Percentiles rank a stretch among this genome's conserved stretches.
Conservation (phyloP, 2,329 filamentous ascomycete genomes). For the Fusarium setosum region DNA sequence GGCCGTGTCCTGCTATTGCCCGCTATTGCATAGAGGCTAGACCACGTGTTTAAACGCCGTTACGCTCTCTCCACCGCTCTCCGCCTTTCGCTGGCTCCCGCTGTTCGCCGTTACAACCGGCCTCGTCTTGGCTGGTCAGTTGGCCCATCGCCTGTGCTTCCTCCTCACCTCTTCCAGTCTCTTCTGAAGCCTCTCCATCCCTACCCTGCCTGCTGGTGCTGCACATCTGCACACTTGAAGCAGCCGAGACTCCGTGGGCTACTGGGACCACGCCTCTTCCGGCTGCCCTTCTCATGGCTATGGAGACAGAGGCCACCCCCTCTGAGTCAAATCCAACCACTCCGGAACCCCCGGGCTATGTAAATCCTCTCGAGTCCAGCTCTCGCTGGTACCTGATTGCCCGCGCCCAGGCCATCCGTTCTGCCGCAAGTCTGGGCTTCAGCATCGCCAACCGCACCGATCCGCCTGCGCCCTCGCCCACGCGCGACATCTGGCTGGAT, state of each 20-base stretch:
- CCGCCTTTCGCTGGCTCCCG: not conserved
- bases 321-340: constrained; percentile 45
- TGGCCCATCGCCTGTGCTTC: constrained; percentile 15
- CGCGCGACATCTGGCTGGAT: constrained; percentile 55
- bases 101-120: constrained; percentile 23
- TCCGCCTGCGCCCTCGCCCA: constrained; percentile 52
- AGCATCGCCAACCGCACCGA: constrained; percentile 55
- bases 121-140: constrained; percentile 26
- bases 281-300: constrained; percentile 23
- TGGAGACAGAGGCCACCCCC: constrained; percentile 44
- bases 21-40: constrained; percentile 29
- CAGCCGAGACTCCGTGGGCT: constrained; percentile 14
- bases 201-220: constrained; percentile 4
- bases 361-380: constrained; percentile 56
- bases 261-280: constrained; percentile 22
- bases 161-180: constrained; percentile 7
- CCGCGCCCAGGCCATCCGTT: constrained; percentile 56
- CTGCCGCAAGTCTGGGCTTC: constrained; percentile 57
- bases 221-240: constrained; percentile 10
- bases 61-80: constrained; percentile 22
- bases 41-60: constrained; percentile 37
- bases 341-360: constrained; percentile 51
- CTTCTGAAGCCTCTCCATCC: constrained; percentile 9
- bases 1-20: not conserved
- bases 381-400: constrained; percentile 57